Evolutionary conservation across 1,284 basidiomycete genomes (phyloP).

Genomic region (Leccinum subfulvum): DNA sequence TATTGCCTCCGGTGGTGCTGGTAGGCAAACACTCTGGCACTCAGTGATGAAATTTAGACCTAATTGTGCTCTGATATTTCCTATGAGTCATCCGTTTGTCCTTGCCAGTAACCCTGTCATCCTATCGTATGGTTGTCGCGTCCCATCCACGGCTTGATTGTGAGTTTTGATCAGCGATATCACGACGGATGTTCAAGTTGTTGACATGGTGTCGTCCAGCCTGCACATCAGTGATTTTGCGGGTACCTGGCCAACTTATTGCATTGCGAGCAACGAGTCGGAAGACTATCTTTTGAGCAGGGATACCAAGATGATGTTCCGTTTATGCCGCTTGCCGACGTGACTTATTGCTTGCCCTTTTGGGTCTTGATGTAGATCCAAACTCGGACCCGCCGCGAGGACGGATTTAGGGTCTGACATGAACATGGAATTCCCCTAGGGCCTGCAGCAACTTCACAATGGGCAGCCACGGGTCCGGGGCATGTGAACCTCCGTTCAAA

Average conservation of each 20-base stretch:
- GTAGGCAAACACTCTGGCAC: not conserved
- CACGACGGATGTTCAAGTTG: not conserved
- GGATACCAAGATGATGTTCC: not conserved
- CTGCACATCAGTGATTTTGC: not conserved
- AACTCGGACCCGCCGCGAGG: not conserved
- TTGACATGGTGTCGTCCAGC: not conserved
- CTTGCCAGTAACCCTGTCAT: no score
- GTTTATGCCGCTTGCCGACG: not conserved
- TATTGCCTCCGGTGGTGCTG: not conserved
- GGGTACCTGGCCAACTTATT: not conserved
- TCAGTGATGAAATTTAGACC: not conserved
- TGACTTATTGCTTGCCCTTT: not conserved
- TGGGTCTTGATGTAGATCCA: not conserved
- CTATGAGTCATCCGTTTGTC: not conserved
- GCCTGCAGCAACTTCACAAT: no score
- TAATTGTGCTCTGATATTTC: not conserved
- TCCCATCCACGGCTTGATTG: not conserved
- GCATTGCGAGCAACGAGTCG: not conserved
- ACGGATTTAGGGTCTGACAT: not conserved
- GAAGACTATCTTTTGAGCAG: no score
- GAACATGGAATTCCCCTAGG: no score
- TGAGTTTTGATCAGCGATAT: not conserved
- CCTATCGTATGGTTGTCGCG: not conserved
- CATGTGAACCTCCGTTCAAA: no score
- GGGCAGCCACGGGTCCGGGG: no score